phyloP scores from a whole-genome alignment of 495 filamentous ascomycete genomes.

The Xylaria bambusicola region DNA sequence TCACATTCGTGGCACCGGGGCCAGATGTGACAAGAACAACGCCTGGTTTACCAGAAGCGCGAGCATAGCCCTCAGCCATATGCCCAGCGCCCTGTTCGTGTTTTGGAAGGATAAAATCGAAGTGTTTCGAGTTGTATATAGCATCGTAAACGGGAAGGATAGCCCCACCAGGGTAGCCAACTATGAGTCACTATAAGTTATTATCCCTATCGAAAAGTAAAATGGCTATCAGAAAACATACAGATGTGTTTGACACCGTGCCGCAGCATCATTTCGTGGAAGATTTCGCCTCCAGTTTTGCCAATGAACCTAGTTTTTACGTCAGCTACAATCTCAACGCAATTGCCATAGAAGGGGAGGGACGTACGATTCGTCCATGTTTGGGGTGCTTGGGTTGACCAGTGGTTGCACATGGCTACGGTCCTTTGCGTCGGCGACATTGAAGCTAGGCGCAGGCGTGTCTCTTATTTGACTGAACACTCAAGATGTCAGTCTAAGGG shows the following conservation, averaged over 20 bases:
- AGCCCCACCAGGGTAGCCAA: slow-evolving; percentile 77
- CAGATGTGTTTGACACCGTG: slow-evolving; percentile 90
- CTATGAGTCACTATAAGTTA: slow-evolving; percentile 35
- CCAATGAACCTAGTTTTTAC: slow-evolving; percentile 78
- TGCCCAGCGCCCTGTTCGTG: slow-evolving; percentile 82
- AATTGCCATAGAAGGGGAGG: slow-evolving; percentile 16
- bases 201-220: background rate
- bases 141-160: slow-evolving; percentile 85
- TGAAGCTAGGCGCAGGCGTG: slow-evolving; percentile 71
- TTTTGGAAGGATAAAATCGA: slow-evolving; percentile 75
- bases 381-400: slow-evolving; percentile 57
- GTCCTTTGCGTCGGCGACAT: slow-evolving; percentile 50
- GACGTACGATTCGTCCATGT: slow-evolving; percentile 75
- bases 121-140: slow-evolving; percentile 78
- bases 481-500: slow-evolving; percentile 20
- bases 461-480: slow-evolving; percentile 42
- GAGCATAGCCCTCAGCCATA: slow-evolving; percentile 79
- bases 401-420: slow-evolving; percentile 67
- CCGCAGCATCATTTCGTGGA: slow-evolving; percentile 98
- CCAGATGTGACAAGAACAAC: slow-evolving; percentile 80
- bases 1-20: slow-evolving; percentile 75
- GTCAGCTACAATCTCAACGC: slow-evolving; percentile 29
- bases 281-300: slow-evolving; percentile 92
- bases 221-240: slow-evolving; percentile 47
- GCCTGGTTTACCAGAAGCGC: slow-evolving; percentile 72